A percentile compares a stretch with the other conserved stretches of the same genome.
Conservation (phyloP, 805 yeast species). For the Millerago galiae region DNA sequence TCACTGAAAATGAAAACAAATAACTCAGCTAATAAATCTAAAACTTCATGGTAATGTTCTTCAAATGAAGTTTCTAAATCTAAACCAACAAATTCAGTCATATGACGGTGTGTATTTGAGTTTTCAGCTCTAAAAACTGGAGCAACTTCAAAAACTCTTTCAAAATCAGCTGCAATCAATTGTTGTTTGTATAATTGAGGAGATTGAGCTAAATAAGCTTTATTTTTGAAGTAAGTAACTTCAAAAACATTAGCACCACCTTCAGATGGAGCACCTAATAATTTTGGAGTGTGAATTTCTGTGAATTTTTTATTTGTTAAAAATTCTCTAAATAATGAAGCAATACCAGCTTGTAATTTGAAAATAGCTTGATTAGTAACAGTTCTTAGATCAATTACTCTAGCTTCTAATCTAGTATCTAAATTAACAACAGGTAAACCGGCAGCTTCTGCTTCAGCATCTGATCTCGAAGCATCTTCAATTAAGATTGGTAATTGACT, state of each 20-base stretch:
- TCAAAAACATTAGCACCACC: conserved; percentile 98
- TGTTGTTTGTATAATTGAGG: conserved; percentile 98
- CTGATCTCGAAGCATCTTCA: conserved; percentile 95
- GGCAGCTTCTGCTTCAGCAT: conserved; percentile 86
- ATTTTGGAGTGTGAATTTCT: conserved; percentile 95
- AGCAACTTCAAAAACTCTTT: conserved; percentile 90
- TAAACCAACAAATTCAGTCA: conserved; percentile 97
- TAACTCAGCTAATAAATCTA: conserved; percentile 56
- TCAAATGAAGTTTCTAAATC: conserved; percentile 98
- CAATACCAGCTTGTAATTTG: conserved; percentile 86
- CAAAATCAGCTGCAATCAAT: conserved; percentile 96
- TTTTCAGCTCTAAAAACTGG: conserved; percentile 99
- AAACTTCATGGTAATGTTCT: conserved; percentile 94
- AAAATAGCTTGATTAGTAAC: conserved; percentile 96
- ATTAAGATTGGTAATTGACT: conserved; percentile 87
- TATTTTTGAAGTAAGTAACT: conserved; percentile 84
- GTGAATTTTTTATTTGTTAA: conserved; percentile 60
- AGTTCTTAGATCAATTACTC: conserved; percentile 96
- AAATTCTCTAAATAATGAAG: conserved; percentile 85
- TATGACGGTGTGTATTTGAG: conserved; percentile 98
- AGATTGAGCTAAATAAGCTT: conserved; percentile 93
- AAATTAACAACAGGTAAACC: conserved; percentile 92
- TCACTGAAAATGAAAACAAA: conserved; percentile 85
- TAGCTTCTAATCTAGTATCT: conserved; percentile 90
- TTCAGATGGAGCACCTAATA: conserved; percentile 93